These are phyloP conservation scores for Chernovozyma sophiae-reginae DNA, from an alignment of 1,139 yeast genomes.

Conservation along the genomic window DNA sequence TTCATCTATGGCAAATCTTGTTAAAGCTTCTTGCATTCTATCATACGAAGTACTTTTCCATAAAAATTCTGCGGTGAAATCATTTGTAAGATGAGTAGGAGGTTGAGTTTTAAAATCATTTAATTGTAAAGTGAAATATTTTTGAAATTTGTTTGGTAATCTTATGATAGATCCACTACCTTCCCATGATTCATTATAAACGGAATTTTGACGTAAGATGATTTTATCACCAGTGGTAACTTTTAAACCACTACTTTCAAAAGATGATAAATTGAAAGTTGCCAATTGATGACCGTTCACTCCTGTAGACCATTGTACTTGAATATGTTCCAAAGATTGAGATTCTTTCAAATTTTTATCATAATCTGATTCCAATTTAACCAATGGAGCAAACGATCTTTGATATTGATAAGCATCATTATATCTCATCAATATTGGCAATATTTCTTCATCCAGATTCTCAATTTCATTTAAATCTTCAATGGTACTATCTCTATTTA, in stretches of 20 bases:
- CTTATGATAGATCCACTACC: constrained; percentile 68
- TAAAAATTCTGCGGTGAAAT: constrained; percentile 81
- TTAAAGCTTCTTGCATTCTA: constrained; percentile 80
- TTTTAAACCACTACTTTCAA: constrained; percentile 62
- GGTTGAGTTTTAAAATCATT: constrained; percentile 27
- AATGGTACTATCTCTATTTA: constrained; percentile 64
- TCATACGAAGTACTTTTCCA: constrained; percentile 86
- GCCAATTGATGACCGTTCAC: constrained; percentile 65
- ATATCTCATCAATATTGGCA: constrained; percentile 73
- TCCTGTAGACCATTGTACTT: constrained; percentile 72
- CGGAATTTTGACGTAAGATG: constrained; percentile 55
- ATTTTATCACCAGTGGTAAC: constrained; percentile 89
- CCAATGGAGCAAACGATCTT: constrained; percentile 78
- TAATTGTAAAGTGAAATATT: constrained; percentile 72
- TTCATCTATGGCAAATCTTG: constrained; percentile 65
- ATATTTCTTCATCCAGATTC: constrained; percentile 57
- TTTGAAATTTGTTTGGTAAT: constrained; percentile 65
- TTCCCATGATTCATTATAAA: constrained; percentile 57
- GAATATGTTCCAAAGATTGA: constrained; percentile 70
- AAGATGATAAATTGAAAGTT: constrained; percentile 63
- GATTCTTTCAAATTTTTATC: constrained; percentile 75
- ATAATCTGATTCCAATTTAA: constrained; percentile 75
- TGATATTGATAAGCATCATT: constrained; percentile 86
- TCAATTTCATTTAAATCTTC: constrained; percentile 40
- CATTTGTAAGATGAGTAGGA: constrained; percentile 61